These are phyloP conservation scores for Exophiala sideris DNA, from an alignment of 2,329 filamentous ascomycete genomes.

Conservation along the genomic window DNA sequence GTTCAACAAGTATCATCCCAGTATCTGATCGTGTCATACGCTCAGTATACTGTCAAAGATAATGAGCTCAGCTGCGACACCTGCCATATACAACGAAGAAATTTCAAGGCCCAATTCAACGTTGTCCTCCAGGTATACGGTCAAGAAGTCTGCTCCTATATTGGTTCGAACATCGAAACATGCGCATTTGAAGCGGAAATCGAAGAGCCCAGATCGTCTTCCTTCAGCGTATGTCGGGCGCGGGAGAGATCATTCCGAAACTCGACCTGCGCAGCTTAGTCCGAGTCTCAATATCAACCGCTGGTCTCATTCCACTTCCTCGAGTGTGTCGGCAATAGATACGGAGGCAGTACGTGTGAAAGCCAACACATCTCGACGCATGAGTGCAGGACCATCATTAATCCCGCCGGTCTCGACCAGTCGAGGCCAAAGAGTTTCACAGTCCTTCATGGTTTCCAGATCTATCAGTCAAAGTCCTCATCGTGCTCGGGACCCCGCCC, in stretches of 20 bases:
- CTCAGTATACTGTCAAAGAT: constrained; percentile 3
- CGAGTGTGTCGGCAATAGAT: constrained; percentile 39
- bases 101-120: constrained; percentile 43
- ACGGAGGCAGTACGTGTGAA: constrained; percentile 21
- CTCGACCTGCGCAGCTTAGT: constrained; percentile 18
- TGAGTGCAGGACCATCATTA: constrained; percentile 19
- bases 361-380: constrained; percentile 21
- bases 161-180: constrained; percentile 31
- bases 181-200: constrained; percentile 23
- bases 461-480: constrained; percentile 24
- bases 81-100: constrained; percentile 17
- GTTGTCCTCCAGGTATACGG: constrained; percentile 41
- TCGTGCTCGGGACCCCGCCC: constrained; percentile 10
- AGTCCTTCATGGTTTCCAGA: constrained; percentile 11
- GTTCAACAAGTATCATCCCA: constrained; percentile 6
- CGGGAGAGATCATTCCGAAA: constrained; percentile 19
- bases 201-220: constrained; percentile 27
- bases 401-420: constrained; percentile 2
- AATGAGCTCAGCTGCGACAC: constrained; percentile 16
- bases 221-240: constrained; percentile 5
- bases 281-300: constrained; percentile 47
- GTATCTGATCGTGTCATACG: constrained; percentile 1
- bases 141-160: constrained; percentile 42
- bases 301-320: constrained; percentile 57
- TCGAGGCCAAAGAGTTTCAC: not conserved